These are phyloP conservation scores for Mycosarcoma maydis DNA, from an alignment of 1,284 basidiomycete genomes.

Conservation along the genomic window DNA sequence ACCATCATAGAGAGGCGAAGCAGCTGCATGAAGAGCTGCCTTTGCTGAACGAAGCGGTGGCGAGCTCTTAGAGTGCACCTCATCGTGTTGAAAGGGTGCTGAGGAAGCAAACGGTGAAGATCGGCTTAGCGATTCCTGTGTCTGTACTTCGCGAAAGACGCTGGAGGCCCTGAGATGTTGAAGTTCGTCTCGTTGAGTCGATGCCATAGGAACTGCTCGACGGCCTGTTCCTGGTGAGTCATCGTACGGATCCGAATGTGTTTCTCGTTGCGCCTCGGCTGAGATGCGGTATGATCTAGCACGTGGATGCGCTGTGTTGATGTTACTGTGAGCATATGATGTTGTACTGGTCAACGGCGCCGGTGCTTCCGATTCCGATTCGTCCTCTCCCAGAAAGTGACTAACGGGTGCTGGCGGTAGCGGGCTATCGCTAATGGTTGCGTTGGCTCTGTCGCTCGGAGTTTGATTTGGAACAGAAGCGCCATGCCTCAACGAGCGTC, in stretches of 20 bases:
- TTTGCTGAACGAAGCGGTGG: constrained; percentile 24
- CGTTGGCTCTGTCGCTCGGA: constrained; percentile 37
- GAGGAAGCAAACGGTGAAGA: constrained; percentile 36
- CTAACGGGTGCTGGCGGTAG: constrained; percentile 48
- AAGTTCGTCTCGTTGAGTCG: constrained; percentile 26
- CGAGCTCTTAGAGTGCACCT: constrained; percentile 36
- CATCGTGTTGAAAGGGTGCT: constrained; percentile 12
- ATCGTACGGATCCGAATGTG: constrained; percentile 33
- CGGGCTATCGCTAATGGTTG: constrained; percentile 44
- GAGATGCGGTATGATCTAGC: constrained; percentile 22
- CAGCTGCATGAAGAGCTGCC: constrained; percentile 2
- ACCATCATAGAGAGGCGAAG: constrained; percentile 16
- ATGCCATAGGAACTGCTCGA: constrained; percentile 22
- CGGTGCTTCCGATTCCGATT: constrained; percentile 18
- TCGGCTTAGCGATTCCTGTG: constrained; percentile 18
- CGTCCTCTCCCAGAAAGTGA: constrained; percentile 43
- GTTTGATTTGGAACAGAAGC: constrained; percentile 20
- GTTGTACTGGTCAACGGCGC: constrained; percentile 1
- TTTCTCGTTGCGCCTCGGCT: constrained; percentile 21
- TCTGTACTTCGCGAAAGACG: constrained; percentile 26
- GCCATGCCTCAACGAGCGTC: constrained; percentile 35
- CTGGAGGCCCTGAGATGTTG: constrained; percentile 27
- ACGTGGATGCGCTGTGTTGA: constrained; percentile 3
- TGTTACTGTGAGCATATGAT: constrained; percentile 1
- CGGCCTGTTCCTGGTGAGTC: constrained; percentile 47